These are phyloP conservation scores for Rhipidocladum racemiflorum DNA, from an alignment of 176 grass and related monocot species.

Conservation along the genomic window DNA sequence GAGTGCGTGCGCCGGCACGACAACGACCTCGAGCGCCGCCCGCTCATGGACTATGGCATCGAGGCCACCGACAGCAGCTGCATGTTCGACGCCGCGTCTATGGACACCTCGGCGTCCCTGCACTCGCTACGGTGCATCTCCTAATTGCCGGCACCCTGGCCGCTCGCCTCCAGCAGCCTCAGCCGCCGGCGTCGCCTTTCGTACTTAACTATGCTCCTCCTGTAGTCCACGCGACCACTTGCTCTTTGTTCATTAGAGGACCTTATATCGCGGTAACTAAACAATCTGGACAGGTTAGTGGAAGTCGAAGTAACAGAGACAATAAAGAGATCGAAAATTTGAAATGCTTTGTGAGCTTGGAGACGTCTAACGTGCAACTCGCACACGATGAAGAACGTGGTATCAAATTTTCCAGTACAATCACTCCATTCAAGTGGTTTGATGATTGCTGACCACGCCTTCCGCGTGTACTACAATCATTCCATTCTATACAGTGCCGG, in stretches of 20 bases:
- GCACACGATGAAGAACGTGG: not conserved
- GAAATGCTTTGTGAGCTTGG: not conserved
- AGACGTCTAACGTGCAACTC: not conserved
- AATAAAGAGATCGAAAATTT: not conserved
- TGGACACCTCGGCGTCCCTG: slow-evolving; percentile 58
- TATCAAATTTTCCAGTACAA: not conserved
- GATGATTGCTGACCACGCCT: no score
- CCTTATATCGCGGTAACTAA: no score
- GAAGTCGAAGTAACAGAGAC: no score
- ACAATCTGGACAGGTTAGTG: no score
- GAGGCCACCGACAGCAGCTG: slow-evolving; percentile 42
- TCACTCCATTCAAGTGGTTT: no score
- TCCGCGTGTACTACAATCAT: not conserved
- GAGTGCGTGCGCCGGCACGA: slow-evolving; percentile 64
- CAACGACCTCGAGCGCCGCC: slow-evolving; percentile 79
- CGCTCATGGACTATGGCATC: slow-evolving; percentile 79
- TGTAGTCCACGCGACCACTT: not conserved
- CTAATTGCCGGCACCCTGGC: slow-evolving; percentile 4
- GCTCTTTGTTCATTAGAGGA: not conserved
- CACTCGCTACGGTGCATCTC: slow-evolving; percentile 63
- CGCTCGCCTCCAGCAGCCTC: not conserved
- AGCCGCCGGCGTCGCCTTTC: not conserved
- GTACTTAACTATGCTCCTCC: not conserved
- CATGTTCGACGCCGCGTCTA: slow-evolving; percentile 54
- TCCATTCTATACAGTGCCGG: not conserved